Evolutionary conservation across 2,329 filamentous ascomycete genomes (phyloP).

Genomic region (Emmonsiellopsis sp.): DNA sequence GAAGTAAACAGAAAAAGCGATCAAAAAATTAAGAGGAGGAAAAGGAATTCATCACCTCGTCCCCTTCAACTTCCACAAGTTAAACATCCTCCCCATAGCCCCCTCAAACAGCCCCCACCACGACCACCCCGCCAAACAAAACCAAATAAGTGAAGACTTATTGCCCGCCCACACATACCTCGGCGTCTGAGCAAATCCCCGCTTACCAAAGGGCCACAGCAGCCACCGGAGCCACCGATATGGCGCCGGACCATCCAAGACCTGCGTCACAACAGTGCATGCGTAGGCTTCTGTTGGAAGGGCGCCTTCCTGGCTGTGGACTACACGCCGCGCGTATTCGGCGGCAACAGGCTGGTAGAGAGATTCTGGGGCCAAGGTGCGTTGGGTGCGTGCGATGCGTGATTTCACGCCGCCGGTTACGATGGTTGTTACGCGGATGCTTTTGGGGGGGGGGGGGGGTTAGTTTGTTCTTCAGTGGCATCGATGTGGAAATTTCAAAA

Average conservation of each 20-base stretch:
- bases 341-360: constrained; percentile 44
- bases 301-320: constrained; percentile 44
- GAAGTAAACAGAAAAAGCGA: too few relatives aligned
- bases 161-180: constrained; percentile 42
- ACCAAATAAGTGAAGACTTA: constrained; percentile 39
- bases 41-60: not conserved
- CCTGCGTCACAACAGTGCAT: constrained; percentile 43
- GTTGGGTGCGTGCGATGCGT: constrained; percentile 46
- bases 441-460: constrained; percentile 10
- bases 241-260: constrained; percentile 38
- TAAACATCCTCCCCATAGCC: constrained; percentile 43
- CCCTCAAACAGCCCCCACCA: constrained; percentile 23
- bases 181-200: constrained; percentile 20
- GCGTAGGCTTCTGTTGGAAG: constrained; percentile 48
- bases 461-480: not conserved
- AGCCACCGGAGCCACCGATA: constrained; percentile 28
- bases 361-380: constrained; percentile 38
- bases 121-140: constrained; percentile 40
- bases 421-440: constrained; percentile 43
- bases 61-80: constrained; percentile 37
- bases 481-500: constrained; percentile 4
- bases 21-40: not conserved
- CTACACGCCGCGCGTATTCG: constrained; percentile 43
- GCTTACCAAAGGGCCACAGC: constrained; percentile 35
- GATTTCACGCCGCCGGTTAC: constrained; percentile 53